A percentile compares a stretch with the other conserved stretches of the same genome.
Conservation (phyloP, 345 rosid genomes). For the Mercurialis annua region DNA sequence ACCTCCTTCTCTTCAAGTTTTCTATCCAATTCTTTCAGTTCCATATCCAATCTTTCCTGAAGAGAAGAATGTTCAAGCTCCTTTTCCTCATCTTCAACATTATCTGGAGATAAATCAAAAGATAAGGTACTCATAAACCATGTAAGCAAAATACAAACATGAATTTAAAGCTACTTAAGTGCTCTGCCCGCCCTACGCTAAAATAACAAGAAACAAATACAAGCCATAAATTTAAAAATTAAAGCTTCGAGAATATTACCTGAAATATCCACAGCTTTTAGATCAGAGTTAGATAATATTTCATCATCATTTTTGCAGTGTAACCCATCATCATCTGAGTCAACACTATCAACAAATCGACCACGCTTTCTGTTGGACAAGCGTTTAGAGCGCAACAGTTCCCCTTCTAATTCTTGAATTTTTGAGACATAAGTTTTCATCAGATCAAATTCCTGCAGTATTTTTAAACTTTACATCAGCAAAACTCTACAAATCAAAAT, state of each 20-base stretch:
- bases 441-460: conserved; percentile 64
- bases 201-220: neutral
- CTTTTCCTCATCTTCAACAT: conserved; percentile 60
- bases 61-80: conserved; percentile 90
- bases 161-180: neutral
- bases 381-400: conserved; percentile 55
- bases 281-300: conserved; percentile 48
- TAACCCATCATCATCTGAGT: conserved; percentile 61
- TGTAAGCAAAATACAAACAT: neutral
- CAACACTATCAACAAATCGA: conserved; percentile 39
- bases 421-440: conserved; percentile 63
- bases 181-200: neutral
- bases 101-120: conserved; percentile 46
- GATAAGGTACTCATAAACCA: neutral
- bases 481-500: neutral
- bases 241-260: conserved; percentile 36
- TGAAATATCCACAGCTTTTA: conserved; percentile 44
- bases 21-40: conserved; percentile 86
- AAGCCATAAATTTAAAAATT: neutral
- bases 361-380: conserved; percentile 40
- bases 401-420: conserved; percentile 92
- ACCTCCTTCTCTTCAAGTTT: conserved; percentile 97
- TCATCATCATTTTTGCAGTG: conserved; percentile 50
- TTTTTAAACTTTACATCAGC: conserved; percentile 12
- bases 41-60: conserved; percentile 78